Evolutionary conservation across 192 early-diverging fungal species (phyloP).

Genomic region (Chytriomyces hyalinus): DNA sequence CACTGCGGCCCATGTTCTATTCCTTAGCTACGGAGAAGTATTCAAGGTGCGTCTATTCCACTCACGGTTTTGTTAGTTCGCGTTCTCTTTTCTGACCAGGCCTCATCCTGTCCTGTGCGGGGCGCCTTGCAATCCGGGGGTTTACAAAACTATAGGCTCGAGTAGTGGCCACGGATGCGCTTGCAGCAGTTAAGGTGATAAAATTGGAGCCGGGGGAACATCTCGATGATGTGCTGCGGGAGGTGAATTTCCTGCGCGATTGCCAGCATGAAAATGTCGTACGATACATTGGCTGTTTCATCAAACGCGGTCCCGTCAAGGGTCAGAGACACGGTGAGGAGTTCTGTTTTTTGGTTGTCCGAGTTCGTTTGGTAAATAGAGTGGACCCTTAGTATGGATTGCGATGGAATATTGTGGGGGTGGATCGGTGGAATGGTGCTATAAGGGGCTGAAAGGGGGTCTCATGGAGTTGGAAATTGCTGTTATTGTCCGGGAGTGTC

Average conservation of each 20-base stretch:
- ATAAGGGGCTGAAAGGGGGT: constrained; percentile 48
- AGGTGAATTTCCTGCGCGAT: constrained; percentile 65
- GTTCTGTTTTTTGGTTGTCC: neutral
- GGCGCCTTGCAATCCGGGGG: neutral
- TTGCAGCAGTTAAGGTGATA: constrained; percentile 63
- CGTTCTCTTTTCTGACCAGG: neutral
- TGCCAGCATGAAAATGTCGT: constrained; percentile 61
- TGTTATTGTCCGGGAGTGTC: constrained; percentile 50
- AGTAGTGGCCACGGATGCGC: constrained; percentile 39
- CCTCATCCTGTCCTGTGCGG: neutral
- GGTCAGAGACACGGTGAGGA: constrained; percentile 63
- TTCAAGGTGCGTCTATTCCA: constrained; percentile 45
- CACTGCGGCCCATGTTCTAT: too few species aligned
- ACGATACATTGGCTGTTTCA: constrained; percentile 60
- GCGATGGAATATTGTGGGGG: constrained; percentile 70
- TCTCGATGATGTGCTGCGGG: constrained; percentile 62
- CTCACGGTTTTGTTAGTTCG: neutral
- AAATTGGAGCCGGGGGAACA: constrained; percentile 64
- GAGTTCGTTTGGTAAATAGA: neutral
- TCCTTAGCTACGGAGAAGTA: constrained; percentile 60
- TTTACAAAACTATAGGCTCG: constrained; percentile 42
- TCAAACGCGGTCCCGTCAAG: constrained; percentile 55
- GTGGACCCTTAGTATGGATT: constrained; percentile 36
- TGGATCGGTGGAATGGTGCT: constrained; percentile 60
- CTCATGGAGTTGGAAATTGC: constrained; percentile 53